These are phyloP conservation scores for Ascochyta clinopodiicola DNA, from an alignment of 2,329 filamentous ascomycete species.

Conservation along the genomic window DNA sequence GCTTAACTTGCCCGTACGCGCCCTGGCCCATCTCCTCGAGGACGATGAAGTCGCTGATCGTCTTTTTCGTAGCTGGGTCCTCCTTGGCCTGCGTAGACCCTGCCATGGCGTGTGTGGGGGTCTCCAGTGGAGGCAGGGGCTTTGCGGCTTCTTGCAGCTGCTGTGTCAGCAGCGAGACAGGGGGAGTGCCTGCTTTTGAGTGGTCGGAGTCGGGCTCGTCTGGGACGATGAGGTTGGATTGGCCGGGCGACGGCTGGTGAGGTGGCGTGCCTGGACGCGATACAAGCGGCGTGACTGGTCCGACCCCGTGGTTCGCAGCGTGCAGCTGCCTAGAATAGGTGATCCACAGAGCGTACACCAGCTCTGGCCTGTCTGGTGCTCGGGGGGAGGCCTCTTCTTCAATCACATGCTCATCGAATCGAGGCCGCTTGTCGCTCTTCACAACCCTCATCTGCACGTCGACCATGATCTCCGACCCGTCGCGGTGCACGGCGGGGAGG, in stretches of 20 bases:
- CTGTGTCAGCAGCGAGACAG: slow-evolving; percentile 57
- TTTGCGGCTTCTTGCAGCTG: slow-evolving; percentile 60
- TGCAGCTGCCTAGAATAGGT: slow-evolving; percentile 95
- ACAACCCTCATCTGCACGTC: slow-evolving; percentile 97
- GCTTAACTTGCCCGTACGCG: slow-evolving; percentile 96
- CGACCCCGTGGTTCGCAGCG: slow-evolving; percentile 68
- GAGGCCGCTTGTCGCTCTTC: slow-evolving; percentile 71
- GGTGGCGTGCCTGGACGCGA: slow-evolving; percentile 74
- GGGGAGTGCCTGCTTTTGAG: slow-evolving; percentile 44
- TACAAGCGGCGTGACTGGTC: slow-evolving; percentile 68
- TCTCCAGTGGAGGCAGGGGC: slow-evolving; percentile 47
- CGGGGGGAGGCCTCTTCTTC: slow-evolving; percentile 60
- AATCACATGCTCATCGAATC: slow-evolving; percentile 67
- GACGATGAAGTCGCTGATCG: slow-evolving; percentile 87
- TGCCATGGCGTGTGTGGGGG: slow-evolving; percentile 17
- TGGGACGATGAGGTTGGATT: slow-evolving; percentile 57
- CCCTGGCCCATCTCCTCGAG: slow-evolving; percentile 98
- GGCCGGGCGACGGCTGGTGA: slow-evolving; percentile 79
- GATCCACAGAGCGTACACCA: slow-evolving; percentile 95
- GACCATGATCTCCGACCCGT: slow-evolving; percentile 89
- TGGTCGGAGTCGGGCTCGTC: slow-evolving; percentile 45
- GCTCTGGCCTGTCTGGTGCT: slow-evolving; percentile 64
- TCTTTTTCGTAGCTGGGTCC: slow-evolving; percentile 67
- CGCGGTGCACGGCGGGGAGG: slow-evolving; percentile 82
- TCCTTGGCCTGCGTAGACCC: slow-evolving; percentile 23